phyloP scores from a whole-genome alignment of 257 asterid genomes.

The Fraxinus pennsylvanica region DNA sequence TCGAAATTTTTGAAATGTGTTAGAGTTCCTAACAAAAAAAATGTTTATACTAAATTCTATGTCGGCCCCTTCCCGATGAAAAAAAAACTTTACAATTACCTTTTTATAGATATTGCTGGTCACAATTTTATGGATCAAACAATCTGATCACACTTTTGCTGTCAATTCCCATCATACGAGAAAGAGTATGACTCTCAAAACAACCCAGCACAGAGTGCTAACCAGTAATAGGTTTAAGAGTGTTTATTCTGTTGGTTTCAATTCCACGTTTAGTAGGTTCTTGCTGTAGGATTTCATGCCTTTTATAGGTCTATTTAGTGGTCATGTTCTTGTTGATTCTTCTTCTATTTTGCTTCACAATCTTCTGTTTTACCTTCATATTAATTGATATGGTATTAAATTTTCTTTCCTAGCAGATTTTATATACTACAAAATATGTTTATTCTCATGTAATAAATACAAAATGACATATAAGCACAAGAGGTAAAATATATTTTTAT shows the following conservation, averaged over 20 bases:
- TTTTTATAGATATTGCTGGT: too few species aligned
- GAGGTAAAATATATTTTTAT: too few species aligned
- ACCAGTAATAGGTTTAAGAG: conserved; percentile 74
- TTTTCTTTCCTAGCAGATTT: too few species aligned
- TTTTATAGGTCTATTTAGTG: conserved; percentile 68
- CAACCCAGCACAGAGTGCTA: conserved; percentile 76
- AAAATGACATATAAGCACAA: too few species aligned
- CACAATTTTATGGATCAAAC: not conserved
- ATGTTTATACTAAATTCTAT: not conserved
- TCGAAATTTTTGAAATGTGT: not conserved
- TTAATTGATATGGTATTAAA: too few species aligned
- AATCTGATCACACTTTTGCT: conserved; percentile 64
- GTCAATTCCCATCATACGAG: conserved; percentile 75
- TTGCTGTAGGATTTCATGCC: conserved; percentile 75
- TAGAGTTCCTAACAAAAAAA: not conserved
- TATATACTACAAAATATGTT: too few species aligned
- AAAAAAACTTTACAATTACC: too few species aligned
- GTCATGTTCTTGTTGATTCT: conserved; percentile 79
- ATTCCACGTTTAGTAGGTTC: conserved; percentile 80
- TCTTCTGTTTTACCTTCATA: conserved; percentile 29
- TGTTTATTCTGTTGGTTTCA: conserved; percentile 65
- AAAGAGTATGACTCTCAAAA: conserved; percentile 73
- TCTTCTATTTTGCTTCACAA: conserved; percentile 65
- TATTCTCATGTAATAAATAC: too few species aligned
- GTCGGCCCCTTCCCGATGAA: too few species aligned